Evolutionary conservation across 1,139 yeast species (phyloP).

Genomic region (Protomyces inundatus): DNA sequence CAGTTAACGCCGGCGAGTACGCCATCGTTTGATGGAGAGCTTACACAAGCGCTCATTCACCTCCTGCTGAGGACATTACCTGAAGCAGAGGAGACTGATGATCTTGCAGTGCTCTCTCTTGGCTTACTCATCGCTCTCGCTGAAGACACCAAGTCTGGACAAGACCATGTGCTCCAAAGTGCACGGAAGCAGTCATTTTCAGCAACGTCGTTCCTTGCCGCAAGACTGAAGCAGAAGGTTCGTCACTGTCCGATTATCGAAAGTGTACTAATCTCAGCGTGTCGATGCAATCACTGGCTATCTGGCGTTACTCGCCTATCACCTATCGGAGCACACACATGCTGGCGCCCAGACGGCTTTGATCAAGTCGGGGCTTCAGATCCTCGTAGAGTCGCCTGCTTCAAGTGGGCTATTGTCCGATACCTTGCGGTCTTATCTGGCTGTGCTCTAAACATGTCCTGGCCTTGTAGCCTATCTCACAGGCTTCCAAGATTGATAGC

Average conservation of each 20-base stretch:
- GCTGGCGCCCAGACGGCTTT: not conserved
- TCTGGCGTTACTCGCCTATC: not conserved
- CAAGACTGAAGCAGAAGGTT: not conserved
- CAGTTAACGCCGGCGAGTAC: not conserved
- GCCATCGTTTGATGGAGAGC: not conserved
- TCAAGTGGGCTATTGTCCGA: not conserved
- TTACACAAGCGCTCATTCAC: not conserved
- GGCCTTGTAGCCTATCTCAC: too few relatives aligned
- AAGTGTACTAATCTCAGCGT: not conserved
- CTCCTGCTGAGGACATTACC: not conserved
- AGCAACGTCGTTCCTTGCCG: not conserved
- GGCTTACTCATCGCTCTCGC: slow-evolving; percentile 13
- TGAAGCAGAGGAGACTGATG: not conserved
- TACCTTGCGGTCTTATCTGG: not conserved
- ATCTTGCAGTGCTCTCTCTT: slow-evolving; percentile 3
- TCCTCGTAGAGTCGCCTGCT: not conserved
- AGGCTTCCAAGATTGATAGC: not conserved
- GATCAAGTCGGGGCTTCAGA: not conserved
- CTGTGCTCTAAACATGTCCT: too few relatives aligned
- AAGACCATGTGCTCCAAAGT: not conserved
- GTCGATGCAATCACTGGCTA: not conserved
- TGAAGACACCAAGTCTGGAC: not conserved
- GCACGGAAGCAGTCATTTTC: not conserved
- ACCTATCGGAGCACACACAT: not conserved
- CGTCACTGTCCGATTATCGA: not conserved